phyloP scores from a whole-genome alignment of 345 rosid genomes.

The Nasturtium officinale region DNA sequence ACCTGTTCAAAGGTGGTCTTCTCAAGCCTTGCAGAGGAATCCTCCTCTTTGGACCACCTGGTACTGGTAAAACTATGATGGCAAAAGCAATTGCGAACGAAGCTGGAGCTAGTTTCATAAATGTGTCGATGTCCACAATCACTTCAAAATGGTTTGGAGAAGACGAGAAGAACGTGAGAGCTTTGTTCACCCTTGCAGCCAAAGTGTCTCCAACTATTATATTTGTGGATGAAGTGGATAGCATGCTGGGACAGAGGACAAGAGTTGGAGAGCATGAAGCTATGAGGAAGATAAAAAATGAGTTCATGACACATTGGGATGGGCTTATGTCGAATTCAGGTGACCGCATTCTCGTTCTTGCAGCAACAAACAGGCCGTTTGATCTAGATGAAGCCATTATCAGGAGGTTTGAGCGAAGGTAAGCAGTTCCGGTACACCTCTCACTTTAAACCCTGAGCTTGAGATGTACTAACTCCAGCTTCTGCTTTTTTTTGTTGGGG shows the following conservation, averaged over 20 bases:
- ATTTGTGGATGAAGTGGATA: conserved; percentile 97
- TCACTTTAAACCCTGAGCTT: conserved; percentile 12
- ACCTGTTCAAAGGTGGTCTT: conserved; percentile 96
- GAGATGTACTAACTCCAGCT: conserved; percentile 19
- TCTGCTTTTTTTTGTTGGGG: conserved; percentile 30
- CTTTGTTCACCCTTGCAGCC: conserved; percentile 88
- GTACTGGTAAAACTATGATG: conserved; percentile 99
- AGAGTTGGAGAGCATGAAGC: conserved; percentile 99
- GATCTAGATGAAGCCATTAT: conserved; percentile 99
- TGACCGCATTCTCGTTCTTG: conserved; percentile 93
- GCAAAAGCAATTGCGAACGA: conserved; percentile 99
- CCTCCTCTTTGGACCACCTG: conserved; percentile 97
- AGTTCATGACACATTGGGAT: conserved; percentile 99
- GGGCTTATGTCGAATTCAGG: conserved; percentile 81
- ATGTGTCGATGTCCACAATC: conserved; percentile 98
- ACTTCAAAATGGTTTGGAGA: conserved; percentile 99
- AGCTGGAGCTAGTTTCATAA: conserved; percentile 99
- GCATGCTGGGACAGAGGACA: conserved; percentile 98
- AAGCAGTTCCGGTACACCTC: neutral
- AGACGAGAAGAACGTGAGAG: conserved; percentile 97
- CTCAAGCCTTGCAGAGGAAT: conserved; percentile 98
- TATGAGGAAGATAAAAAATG: conserved; percentile 95
- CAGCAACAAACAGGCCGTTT: conserved; percentile 98
- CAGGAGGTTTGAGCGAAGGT: conserved; percentile 98
- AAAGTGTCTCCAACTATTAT: conserved; percentile 98